These are phyloP conservation scores for Flaveria linearis DNA, from an alignment of 129 eudicot species.

Conservation along the genomic window DNA sequence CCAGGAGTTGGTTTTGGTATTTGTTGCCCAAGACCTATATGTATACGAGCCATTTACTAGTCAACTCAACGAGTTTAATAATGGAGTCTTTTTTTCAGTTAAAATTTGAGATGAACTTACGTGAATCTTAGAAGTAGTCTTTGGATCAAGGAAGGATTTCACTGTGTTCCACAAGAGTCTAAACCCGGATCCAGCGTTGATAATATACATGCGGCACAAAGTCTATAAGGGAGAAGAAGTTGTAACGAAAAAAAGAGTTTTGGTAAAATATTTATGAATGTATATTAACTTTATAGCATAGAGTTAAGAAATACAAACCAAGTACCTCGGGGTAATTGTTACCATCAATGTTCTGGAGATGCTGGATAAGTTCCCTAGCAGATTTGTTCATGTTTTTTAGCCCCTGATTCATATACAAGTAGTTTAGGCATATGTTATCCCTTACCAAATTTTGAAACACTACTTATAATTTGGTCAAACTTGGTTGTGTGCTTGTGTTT, in stretches of 20 bases:
- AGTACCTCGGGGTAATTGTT: constrained; percentile 93
- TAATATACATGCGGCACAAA: constrained; percentile 87
- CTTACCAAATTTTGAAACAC: neutral
- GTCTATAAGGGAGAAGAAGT: constrained; percentile 45
- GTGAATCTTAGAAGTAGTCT: constrained; percentile 92
- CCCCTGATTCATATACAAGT: constrained; percentile 53
- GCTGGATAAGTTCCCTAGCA: constrained; percentile 86
- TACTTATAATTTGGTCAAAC: neutral
- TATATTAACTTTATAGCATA: neutral
- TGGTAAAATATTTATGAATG: neutral
- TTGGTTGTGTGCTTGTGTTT: neutral
- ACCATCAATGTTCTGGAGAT: constrained; percentile 86
- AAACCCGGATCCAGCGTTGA: constrained; percentile 97
- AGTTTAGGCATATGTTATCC: no score
- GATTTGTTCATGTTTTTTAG: constrained; percentile 83
- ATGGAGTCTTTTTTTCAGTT: neutral
- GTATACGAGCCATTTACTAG: constrained; percentile 9
- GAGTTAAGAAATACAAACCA: neutral
- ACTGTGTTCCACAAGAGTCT: constrained; percentile 95
- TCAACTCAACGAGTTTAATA: constrained; percentile 3
- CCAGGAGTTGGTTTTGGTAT: constrained; percentile 88
- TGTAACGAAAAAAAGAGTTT: neutral
- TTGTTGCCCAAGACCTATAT: constrained; percentile 85
- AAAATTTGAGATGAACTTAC: constrained; percentile 46
- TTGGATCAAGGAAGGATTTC: constrained; percentile 95